phyloP scores from a whole-genome alignment of 345 rosid species.

The Noccaea caerulescens region DNA sequence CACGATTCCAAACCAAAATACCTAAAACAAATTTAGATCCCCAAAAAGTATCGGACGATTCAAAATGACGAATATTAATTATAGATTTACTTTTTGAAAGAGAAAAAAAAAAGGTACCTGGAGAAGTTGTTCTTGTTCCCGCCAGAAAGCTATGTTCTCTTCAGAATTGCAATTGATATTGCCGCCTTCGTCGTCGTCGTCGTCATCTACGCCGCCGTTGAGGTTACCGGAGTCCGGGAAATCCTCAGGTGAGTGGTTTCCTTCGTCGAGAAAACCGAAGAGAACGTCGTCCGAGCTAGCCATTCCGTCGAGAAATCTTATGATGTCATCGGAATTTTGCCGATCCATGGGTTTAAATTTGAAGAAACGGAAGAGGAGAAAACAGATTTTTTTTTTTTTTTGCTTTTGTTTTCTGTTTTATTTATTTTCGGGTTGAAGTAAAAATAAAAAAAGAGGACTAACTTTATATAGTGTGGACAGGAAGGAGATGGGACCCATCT shows the following conservation, averaged over 20 bases:
- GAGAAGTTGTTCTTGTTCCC: constrained; percentile 66
- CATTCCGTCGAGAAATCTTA: constrained; percentile 55
- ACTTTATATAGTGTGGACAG: constrained; percentile 14
- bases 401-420: background rate
- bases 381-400: background rate
- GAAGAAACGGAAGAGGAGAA: constrained; percentile 18
- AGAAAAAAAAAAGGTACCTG: constrained; percentile 51
- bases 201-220: constrained; percentile 26
- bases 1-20: background rate
- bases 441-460: background rate
- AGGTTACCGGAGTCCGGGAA: constrained; percentile 30
- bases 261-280: constrained; percentile 62
- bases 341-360: constrained; percentile 32
- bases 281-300: constrained; percentile 61
- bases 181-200: constrained; percentile 39
- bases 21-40: background rate
- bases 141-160: constrained; percentile 71
- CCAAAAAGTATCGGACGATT: background rate
- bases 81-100: background rate
- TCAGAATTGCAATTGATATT: constrained; percentile 42
- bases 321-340: constrained; percentile 53
- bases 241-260: constrained; percentile 38
- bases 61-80: background rate
- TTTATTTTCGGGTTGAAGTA: background rate
- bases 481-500: constrained; percentile 39